Conservation (phyloP, 441 rosid species). For the Eruca vesicaria region DNA sequence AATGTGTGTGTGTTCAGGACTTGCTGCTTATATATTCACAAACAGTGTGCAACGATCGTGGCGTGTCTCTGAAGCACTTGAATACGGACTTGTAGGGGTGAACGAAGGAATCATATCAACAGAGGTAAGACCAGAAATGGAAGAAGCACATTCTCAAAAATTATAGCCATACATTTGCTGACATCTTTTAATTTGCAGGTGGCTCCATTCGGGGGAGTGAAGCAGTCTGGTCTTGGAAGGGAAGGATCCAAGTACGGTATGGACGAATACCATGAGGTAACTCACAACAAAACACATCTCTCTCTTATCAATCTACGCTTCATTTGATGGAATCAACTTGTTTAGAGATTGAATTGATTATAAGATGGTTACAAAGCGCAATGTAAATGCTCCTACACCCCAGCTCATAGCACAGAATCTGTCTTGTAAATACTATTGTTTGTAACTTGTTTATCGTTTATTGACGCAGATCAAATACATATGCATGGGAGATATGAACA, state of each 20-base stretch:
- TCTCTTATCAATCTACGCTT: not conserved
- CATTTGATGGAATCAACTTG: not conserved
- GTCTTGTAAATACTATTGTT: not conserved
- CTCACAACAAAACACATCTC: not conserved
- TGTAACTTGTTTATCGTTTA: not conserved
- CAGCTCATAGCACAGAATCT: not conserved
- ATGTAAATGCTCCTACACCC: not conserved
- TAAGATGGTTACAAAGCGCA: not conserved
- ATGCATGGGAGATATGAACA: slow-evolving; percentile 77
- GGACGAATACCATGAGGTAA: slow-evolving; percentile 65
- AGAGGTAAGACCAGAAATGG: slow-evolving; percentile 52
- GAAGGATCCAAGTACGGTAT: slow-evolving; percentile 99
- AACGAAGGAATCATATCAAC: slow-evolving; percentile 93
- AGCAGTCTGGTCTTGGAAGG: slow-evolving; percentile 97
- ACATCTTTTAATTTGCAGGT: slow-evolving; percentile 14
- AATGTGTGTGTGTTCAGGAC: slow-evolving; percentile 49
- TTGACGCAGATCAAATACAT: slow-evolving; percentile 50
- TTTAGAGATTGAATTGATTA: slow-evolving; percentile 1
- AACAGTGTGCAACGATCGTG: slow-evolving; percentile 87
- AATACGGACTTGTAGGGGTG: slow-evolving; percentile 89
- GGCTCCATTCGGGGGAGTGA: slow-evolving; percentile 73
- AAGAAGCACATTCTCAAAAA: slow-evolving; percentile 4
- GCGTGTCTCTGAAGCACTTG: slow-evolving; percentile 97
- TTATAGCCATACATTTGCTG: not conserved
- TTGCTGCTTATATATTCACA: slow-evolving; percentile 95